phyloP scores from a whole-genome alignment of 345 rosid species.

The Pugionium cornutum region DNA sequence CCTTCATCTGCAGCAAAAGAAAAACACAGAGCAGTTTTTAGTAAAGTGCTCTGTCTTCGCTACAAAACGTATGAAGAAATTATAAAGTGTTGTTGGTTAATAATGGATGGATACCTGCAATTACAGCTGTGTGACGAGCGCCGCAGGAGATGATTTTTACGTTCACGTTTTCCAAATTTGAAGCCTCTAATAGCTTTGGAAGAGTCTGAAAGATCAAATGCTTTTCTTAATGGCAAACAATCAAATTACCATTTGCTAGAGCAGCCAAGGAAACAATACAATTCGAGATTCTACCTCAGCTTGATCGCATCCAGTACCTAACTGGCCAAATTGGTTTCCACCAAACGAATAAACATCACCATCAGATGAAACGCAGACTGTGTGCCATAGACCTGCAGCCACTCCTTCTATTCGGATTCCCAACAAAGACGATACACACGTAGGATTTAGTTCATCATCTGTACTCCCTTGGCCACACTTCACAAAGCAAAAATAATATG shows the following conservation, averaged over 20 bases:
- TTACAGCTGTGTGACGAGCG: conserved; percentile 85
- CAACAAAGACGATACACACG: conserved; percentile 81
- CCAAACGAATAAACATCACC: conserved; percentile 94
- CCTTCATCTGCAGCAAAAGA: conserved; percentile 61
- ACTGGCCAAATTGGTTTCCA: conserved; percentile 97
- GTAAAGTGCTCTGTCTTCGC: not conserved
- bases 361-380: conserved; percentile 78
- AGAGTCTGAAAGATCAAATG: conserved; percentile 55
- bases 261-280: not conserved
- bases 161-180: conserved; percentile 63
- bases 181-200: conserved; percentile 88
- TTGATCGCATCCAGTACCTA: conserved; percentile 96
- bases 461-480: conserved; percentile 99
- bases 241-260: not conserved
- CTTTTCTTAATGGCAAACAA: conserved; percentile 1
- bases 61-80: not conserved
- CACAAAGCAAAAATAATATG: not conserved
- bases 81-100: not conserved
- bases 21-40: conserved; percentile 22
- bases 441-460: conserved; percentile 86
- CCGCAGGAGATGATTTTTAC: conserved; percentile 80
- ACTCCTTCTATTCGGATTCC: conserved; percentile 75
- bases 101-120: conserved; percentile 50
- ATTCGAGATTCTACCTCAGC: conserved; percentile 67
- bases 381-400: conserved; percentile 97